These are phyloP conservation scores for Pouteria campechiana DNA, from an alignment of 179 eudicot species.

Conservation along the genomic window DNA sequence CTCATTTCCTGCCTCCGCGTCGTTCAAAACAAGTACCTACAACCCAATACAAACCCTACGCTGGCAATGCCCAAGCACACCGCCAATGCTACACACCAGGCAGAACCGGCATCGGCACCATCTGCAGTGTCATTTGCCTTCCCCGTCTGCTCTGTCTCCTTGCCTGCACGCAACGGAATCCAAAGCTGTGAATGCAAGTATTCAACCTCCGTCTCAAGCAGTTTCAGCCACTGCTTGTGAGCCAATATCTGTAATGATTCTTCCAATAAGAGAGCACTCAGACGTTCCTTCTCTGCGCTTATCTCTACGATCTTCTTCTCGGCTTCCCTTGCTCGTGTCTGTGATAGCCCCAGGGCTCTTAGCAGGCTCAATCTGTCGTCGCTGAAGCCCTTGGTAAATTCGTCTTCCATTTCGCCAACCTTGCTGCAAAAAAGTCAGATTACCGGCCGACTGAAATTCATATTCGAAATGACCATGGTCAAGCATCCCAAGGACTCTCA, in stretches of 20 bases:
- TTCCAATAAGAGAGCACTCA: conserved; percentile 17
- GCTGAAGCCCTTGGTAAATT: background rate
- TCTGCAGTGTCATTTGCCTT: conserved; percentile 8
- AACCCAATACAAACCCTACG: conserved; percentile 33
- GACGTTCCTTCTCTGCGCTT: conserved; percentile 22
- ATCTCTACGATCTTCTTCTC: conserved; percentile 23
- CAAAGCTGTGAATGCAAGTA: conserved; percentile 8
- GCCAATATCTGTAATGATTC: conserved; percentile 35
- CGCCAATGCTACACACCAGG: conserved; percentile 28
- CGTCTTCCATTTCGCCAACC: conserved; percentile 1
- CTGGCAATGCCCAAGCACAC: conserved; percentile 46
- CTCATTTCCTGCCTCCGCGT: background rate
- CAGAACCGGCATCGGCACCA: conserved; percentile 5
- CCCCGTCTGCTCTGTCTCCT: background rate
- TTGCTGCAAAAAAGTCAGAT: background rate
- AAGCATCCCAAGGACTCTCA: no score
- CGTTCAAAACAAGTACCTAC: conserved; percentile 6
- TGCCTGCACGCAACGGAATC: background rate
- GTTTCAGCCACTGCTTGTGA: conserved; percentile 26
- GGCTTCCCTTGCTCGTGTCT: conserved; percentile 65
- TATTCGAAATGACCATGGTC: conserved; percentile 1
- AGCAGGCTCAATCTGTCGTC: conserved; percentile 25
- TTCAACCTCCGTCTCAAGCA: conserved; percentile 30
- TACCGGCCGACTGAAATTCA: no score
- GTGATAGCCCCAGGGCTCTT: conserved; percentile 48